Evolutionary conservation across 257 asterid species (phyloP).

Genomic region (Jasminum sambac): DNA sequence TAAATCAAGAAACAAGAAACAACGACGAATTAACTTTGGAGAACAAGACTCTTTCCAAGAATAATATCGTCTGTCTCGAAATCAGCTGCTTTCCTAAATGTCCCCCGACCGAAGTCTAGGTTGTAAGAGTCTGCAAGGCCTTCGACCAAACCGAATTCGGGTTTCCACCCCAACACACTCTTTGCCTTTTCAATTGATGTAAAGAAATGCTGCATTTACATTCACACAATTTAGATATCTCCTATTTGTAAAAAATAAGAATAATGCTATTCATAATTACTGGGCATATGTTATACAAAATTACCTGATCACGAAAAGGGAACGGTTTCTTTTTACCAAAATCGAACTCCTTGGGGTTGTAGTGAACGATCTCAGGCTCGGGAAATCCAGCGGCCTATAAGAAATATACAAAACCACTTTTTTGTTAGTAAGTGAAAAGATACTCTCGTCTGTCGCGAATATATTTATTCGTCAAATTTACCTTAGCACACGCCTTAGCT

Average conservation of each 20-base stretch:
- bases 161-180: slow-evolving; percentile 76
- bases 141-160: slow-evolving; percentile 70
- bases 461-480: slow-evolving; percentile 15
- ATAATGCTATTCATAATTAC: too few species aligned
- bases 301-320: slow-evolving; percentile 97
- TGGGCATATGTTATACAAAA: neutral
- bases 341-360: slow-evolving; percentile 93
- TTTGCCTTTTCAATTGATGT: slow-evolving; percentile 90
- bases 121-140: slow-evolving; percentile 91
- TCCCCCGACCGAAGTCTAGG: slow-evolving; percentile 93
- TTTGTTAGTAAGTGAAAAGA: neutral
- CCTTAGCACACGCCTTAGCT: slow-evolving; percentile 97
- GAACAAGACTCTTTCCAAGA: slow-evolving; percentile 78
- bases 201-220: slow-evolving; percentile 81
- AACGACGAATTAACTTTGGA: slow-evolving; percentile 35
- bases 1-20: neutral
- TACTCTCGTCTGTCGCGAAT: neutral
- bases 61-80: slow-evolving; percentile 92
- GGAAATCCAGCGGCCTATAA: slow-evolving; percentile 95
- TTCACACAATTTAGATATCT: neutral
- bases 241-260: neutral
- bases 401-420: neutral
- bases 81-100: slow-evolving; percentile 88
- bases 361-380: slow-evolving; percentile 92
- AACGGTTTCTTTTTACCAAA: slow-evolving; percentile 95